Percentiles rank a stretch among this genome's conserved stretches.
These are phyloP conservation scores for Hylodesmum podocarpum DNA, from an alignment of 306 rosid genomes.

Conservation along the genomic window DNA sequence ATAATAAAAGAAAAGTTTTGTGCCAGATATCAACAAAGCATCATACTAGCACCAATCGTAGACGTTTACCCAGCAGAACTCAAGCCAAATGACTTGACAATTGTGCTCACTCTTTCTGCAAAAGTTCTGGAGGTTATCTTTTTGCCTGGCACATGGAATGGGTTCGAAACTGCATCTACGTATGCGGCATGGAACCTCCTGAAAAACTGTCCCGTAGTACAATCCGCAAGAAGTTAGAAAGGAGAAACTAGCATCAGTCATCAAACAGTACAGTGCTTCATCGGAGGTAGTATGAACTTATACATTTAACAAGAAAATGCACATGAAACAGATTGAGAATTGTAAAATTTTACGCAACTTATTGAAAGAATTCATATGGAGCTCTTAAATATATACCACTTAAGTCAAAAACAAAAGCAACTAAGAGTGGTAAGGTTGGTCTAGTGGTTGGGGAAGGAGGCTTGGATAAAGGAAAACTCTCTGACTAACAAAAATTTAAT, in stretches of 20 bases:
- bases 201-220: slow-evolving; percentile 59
- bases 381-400: neutral
- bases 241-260: slow-evolving; percentile 19
- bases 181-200: slow-evolving; percentile 84
- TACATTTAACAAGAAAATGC: neutral
- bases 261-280: neutral
- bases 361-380: neutral
- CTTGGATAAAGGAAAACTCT: no score
- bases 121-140: slow-evolving; percentile 88
- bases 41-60: neutral
- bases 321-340: neutral
- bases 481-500: no score
- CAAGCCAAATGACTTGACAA: slow-evolving; percentile 88
- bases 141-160: slow-evolving; percentile 90
- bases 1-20: neutral
- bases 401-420: neutral
- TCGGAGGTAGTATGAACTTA: no score
- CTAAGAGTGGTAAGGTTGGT: no score
- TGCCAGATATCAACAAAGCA: slow-evolving; percentile 24
- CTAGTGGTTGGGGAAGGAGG: no score
- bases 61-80: slow-evolving; percentile 59
- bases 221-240: slow-evolving; percentile 12
- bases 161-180: slow-evolving; percentile 93
- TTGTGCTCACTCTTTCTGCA: slow-evolving; percentile 86
- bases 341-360: neutral